These are phyloP conservation scores for Sporothrix pseudoabietina DNA, from an alignment of 2,329 filamentous ascomycete genomes.

Conservation along the genomic window DNA sequence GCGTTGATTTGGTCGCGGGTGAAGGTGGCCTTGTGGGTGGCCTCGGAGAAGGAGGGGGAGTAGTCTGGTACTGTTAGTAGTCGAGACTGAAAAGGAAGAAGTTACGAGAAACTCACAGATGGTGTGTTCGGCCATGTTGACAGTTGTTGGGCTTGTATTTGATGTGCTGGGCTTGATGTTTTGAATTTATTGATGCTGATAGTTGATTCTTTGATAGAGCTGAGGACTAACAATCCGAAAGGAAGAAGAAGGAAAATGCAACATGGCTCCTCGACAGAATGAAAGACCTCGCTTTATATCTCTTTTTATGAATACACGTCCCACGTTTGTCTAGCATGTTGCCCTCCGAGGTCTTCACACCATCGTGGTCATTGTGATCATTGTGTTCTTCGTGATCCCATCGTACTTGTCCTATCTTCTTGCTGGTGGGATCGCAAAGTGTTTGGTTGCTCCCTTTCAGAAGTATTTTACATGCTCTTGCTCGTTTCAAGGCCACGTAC, in stretches of 20 bases:
- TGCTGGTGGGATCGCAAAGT: background rate
- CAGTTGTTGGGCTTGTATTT: background rate
- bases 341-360: background rate
- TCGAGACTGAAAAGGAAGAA: background rate
- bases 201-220: background rate
- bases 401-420: background rate
- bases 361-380: background rate
- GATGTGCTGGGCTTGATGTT: background rate
- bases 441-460: background rate
- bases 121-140: slow-evolving; percentile 25
- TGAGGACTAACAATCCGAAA: background rate
- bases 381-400: background rate
- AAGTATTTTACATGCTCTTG: background rate
- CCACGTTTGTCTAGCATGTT: background rate
- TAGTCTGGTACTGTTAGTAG: slow-evolving; percentile 27
- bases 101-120: slow-evolving; percentile 9
- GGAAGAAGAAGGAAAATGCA: background rate
- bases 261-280: background rate
- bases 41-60: slow-evolving; percentile 28
- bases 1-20: slow-evolving; percentile 28
- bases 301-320: background rate
- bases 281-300: background rate
- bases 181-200: background rate
- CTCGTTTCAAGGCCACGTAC: background rate
- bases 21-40: slow-evolving; percentile 28